Percentiles rank a stretch among this genome's conserved stretches.
Evolutionary conservation across 1,284 basidiomycete species (phyloP).

Genomic region (Malassezia psittaci): DNA sequence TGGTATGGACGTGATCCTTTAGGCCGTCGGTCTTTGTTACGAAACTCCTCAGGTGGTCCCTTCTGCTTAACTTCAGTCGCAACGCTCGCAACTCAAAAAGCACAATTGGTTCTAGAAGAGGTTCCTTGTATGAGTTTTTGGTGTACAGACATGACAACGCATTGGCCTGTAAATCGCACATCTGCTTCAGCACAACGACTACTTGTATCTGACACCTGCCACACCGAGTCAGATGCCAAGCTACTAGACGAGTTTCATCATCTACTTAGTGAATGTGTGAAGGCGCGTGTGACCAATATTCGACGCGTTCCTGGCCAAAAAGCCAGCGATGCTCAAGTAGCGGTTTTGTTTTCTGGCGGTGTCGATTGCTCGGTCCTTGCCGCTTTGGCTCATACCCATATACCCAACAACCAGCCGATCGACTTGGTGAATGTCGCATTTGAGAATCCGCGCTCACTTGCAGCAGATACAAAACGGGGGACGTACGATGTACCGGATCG

Average conservation of each 20-base stretch:
- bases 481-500: slow-evolving; percentile 70
- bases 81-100: slow-evolving; percentile 35
- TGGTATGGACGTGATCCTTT: slow-evolving; percentile 80
- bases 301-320: slow-evolving; percentile 14
- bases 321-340: slow-evolving; percentile 53
- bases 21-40: slow-evolving; percentile 68
- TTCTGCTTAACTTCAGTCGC: slow-evolving; percentile 59
- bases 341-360: slow-evolving; percentile 87
- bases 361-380: slow-evolving; percentile 83
- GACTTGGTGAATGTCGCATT: slow-evolving; percentile 94
- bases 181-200: neutral
- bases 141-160: slow-evolving; percentile 51
- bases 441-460: slow-evolving; percentile 68
- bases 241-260: slow-evolving; percentile 34
- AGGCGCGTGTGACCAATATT: slow-evolving; percentile 50
- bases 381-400: slow-evolving; percentile 58
- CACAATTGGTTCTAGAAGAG: slow-evolving; percentile 56
- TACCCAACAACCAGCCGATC: slow-evolving; percentile 60
- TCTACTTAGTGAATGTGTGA: slow-evolving; percentile 49
- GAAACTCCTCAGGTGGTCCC: slow-evolving; percentile 42
- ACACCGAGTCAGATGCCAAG: neutral
- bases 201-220: neutral
- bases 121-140: slow-evolving; percentile 58
- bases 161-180: neutral
- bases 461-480: slow-evolving; percentile 28